These are phyloP conservation scores for Tolypocladium pustulatum DNA, from an alignment of 2,329 filamentous ascomycete genomes.

Conservation along the genomic window DNA sequence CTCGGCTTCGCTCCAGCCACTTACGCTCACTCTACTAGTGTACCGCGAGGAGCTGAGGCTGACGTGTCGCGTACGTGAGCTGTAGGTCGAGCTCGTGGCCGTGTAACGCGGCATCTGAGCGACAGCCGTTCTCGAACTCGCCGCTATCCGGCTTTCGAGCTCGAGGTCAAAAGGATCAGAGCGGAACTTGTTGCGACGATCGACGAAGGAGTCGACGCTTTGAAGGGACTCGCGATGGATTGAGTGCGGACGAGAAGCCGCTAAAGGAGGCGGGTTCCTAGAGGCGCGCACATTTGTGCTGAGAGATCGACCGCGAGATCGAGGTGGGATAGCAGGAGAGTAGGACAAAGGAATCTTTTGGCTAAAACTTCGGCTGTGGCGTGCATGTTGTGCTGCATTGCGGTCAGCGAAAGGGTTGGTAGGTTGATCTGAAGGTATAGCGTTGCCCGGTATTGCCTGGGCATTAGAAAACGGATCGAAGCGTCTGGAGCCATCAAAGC, in stretches of 20 bases:
- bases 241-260: slow-evolving; percentile 20
- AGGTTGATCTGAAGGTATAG: slow-evolving; percentile 21
- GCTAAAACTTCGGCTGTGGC: background rate
- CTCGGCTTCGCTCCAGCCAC: slow-evolving; percentile 19
- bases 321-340: slow-evolving; percentile 29
- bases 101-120: slow-evolving; percentile 10
- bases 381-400: slow-evolving; percentile 34
- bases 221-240: slow-evolving; percentile 27
- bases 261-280: slow-evolving; percentile 17
- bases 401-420: slow-evolving; percentile 36
- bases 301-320: slow-evolving; percentile 37
- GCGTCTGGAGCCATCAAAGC: slow-evolving; percentile 17
- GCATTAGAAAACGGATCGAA: slow-evolving; percentile 38
- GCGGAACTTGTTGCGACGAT: slow-evolving; percentile 44
- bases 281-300: slow-evolving; percentile 14
- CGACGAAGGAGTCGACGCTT: slow-evolving; percentile 33
- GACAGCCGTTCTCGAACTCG: slow-evolving; percentile 8
- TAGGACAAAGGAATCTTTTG: slow-evolving; percentile 3
- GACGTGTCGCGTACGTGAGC: slow-evolving; percentile 32
- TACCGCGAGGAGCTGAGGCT: slow-evolving; percentile 32
- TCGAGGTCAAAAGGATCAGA: slow-evolving; percentile 59
- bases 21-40: slow-evolving; percentile 40
- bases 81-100: slow-evolving; percentile 30
- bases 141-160: slow-evolving; percentile 13
- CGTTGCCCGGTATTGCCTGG: slow-evolving; percentile 27